Percentiles rank a stretch among this genome's conserved stretches.
These are phyloP conservation scores for Viola odorata DNA, from an alignment of 345 rosid genomes.

Conservation along the genomic window DNA sequence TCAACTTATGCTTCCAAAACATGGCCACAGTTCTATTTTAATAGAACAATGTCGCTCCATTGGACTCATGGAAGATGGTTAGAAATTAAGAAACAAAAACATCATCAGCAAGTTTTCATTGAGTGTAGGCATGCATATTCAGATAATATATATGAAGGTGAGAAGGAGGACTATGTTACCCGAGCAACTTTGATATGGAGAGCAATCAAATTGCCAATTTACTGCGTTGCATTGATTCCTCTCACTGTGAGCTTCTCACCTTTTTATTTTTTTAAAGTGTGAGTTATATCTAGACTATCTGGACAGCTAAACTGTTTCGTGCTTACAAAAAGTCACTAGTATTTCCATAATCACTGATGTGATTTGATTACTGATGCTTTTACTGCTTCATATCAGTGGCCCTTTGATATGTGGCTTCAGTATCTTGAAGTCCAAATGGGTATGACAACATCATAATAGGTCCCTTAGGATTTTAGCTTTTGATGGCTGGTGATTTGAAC, in stretches of 20 bases:
- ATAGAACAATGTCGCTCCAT: neutral
- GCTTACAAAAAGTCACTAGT: neutral
- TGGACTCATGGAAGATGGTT: constrained; percentile 7
- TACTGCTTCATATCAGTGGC: no score
- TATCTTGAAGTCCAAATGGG: no score
- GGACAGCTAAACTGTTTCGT: no score
- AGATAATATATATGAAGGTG: constrained; percentile 12
- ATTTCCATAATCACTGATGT: constrained; percentile 1
- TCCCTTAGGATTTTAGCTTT: no score
- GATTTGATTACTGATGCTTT: no score
- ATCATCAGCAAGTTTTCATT: constrained; percentile 9
- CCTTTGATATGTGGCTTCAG: no score
- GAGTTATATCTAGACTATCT: no score
- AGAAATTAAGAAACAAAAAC: constrained; percentile 5
- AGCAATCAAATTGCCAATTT: constrained; percentile 77
- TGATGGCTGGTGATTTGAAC: no score
- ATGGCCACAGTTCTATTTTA: constrained; percentile 9
- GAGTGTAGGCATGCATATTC: constrained; percentile 13
- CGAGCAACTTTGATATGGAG: constrained; percentile 75
- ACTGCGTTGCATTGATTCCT: constrained; percentile 83
- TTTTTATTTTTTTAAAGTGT: neutral
- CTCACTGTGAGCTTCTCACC: constrained; percentile 62
- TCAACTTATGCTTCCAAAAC: constrained; percentile 12
- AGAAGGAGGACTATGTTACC: constrained; percentile 40
- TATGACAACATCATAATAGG: no score